Conservation (phyloP, 208 protist genomes). For the Willaertia magna region DNA sequence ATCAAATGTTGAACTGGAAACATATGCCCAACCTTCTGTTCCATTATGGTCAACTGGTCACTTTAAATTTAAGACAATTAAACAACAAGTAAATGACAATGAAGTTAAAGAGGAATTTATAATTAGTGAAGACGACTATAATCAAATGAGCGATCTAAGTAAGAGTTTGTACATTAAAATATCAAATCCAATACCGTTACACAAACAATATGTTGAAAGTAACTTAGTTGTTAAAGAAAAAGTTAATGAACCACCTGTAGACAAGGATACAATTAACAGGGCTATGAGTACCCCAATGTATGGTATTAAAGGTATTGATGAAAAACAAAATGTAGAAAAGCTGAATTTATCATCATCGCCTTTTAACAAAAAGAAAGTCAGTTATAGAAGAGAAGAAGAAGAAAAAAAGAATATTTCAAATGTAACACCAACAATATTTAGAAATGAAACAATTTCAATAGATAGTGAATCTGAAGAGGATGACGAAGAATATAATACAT, state of each 20-base stretch:
- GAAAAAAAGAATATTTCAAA: neutral
- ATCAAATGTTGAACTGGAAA: neutral
- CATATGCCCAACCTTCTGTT: neutral
- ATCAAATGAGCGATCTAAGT: neutral
- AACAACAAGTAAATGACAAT: neutral
- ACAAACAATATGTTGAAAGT: no score
- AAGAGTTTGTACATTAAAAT: neutral
- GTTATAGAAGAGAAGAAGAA: neutral
- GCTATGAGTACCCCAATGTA: neutral
- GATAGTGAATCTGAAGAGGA: neutral
- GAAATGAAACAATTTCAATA: neutral
- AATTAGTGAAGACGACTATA: neutral
- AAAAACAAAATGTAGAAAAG: neutral
- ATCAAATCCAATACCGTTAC: neutral
- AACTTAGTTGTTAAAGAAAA: no score
- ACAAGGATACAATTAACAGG: neutral
- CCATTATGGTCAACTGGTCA: neutral
- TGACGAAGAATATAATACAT: neutral
- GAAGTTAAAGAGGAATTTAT: neutral
- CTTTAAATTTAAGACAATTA: conserved; percentile 8
- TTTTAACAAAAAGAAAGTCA: neutral
- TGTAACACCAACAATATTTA: neutral
- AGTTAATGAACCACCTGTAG: neutral
- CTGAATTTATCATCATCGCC: neutral
- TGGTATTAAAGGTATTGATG: no score